A percentile compares a stretch with the other conserved stretches of the same genome.
These are phyloP conservation scores for Pythium biforme DNA, from an alignment of 352 stramenopile species.

Conservation along the genomic window DNA sequence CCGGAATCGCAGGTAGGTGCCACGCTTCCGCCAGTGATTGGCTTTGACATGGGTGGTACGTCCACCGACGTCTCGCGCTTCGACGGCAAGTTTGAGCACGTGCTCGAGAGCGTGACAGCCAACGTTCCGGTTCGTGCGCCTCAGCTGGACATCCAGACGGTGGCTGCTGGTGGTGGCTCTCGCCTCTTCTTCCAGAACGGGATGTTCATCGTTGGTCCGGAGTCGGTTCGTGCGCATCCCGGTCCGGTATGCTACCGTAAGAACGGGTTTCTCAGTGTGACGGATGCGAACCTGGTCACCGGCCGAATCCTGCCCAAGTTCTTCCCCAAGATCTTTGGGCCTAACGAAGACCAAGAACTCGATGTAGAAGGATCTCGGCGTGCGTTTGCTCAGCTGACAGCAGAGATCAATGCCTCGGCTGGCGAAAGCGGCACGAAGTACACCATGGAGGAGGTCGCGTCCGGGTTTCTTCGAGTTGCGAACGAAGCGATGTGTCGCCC, in stretches of 20 bases:
- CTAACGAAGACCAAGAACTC: slow-evolving; percentile 95
- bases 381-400: slow-evolving; percentile 91
- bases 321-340: slow-evolving; percentile 99
- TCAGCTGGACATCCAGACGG: slow-evolving; percentile 99
- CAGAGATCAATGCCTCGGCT: slow-evolving; percentile 81
- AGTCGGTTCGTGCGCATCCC: slow-evolving; percentile 96
- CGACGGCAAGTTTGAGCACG: slow-evolving; percentile 95
- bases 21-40: slow-evolving; percentile 82
- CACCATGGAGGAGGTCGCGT: slow-evolving; percentile 94
- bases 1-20: slow-evolving; percentile 29
- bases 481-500: slow-evolving; percentile 99
- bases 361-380: slow-evolving; percentile 92
- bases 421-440: slow-evolving; percentile 60
- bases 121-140: slow-evolving; percentile 97
- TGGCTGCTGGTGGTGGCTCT: slow-evolving; percentile 96
- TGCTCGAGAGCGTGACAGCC: slow-evolving; percentile 98
- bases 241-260: slow-evolving; percentile 98
- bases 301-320: slow-evolving; percentile 96
- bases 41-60: slow-evolving; percentile 99
- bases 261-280: slow-evolving; percentile 95
- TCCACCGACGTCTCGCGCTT: slow-evolving; percentile 98
- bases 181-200: slow-evolving; percentile 96
- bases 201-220: slow-evolving; percentile 97
- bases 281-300: slow-evolving; percentile 98
- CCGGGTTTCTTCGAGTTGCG: slow-evolving; percentile 97